Evolutionary conservation across 2,329 filamentous ascomycete species (phyloP), one percentile per base, ranked within the genome.

Genomic region (Trichoderma lentiforme): DNA sequence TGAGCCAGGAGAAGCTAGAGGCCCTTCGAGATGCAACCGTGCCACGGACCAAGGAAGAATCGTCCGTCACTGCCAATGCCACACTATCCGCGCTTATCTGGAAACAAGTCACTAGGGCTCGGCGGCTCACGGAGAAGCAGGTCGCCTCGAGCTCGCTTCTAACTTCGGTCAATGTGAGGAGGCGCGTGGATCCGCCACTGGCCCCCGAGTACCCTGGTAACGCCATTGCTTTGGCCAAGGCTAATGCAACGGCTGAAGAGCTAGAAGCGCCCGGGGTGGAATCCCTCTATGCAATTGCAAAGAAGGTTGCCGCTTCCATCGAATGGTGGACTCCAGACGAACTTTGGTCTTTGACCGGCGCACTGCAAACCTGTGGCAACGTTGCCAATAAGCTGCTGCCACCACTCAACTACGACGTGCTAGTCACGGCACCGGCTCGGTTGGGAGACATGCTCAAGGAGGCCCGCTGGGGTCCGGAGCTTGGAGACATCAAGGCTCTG

Each of bases 31-130:
- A 70, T 36, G 71, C 47, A 32, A 53, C 60, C 15, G 58, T 30
- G n/a, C 71, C 71, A 28, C 67, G 60, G 34, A 70, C 36, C 51
- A 63, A 58, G 60, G 66, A 64, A 18, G 71, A 64, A n/a, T n/a
- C 65, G 15, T 64, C 67, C 2, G 66, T 72, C 24, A 70, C 71
- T 6, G 67, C 57, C 39, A 56, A 72, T 72, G 58, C 66, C 26
- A 70, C 71, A 30, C 65, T 72, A 39, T 70, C 71, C 34, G 71
- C 71, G 66, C 71, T 72, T 70, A 72, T 72, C 57, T 72, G 71
- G 71, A 72, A 70, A 34, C 71, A 72, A 57, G 51, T 72, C 21
- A 72, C 32, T 32, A 70, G 61, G 51, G 71, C 71, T n/a, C 65
- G 71, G 21, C 68, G 58, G 21, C 71, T 72, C 30, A 63, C 71